A percentile compares a stretch with the other conserved stretches of the same genome.
Evolutionary conservation across 2,329 filamentous ascomycete species (phyloP).

Genomic region (Teratosphaeria nubilosa): DNA sequence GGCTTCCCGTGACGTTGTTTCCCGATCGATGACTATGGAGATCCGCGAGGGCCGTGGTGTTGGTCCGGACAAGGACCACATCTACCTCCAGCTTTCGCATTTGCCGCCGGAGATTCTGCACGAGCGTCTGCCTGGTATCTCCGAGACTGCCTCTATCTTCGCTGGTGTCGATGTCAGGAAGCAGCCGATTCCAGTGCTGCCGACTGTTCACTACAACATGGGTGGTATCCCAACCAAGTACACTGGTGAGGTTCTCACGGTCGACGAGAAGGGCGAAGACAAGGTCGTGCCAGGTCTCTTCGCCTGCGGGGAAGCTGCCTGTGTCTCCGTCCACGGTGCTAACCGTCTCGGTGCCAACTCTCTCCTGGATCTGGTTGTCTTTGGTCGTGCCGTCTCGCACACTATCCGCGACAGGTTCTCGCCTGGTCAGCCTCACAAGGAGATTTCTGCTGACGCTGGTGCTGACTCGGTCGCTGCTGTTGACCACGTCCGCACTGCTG

Average conservation of each 20-base stretch:
- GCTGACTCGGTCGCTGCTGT: slow-evolving; percentile 77
- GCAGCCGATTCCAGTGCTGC: slow-evolving; percentile 91
- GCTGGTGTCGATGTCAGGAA: slow-evolving; percentile 93
- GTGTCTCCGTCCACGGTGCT: slow-evolving; percentile 94
- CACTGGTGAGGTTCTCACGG: slow-evolving; percentile 87
- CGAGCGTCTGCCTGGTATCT: slow-evolving; percentile 96
- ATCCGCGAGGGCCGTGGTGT: slow-evolving; percentile 96
- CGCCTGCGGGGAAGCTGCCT: slow-evolving; percentile 93
- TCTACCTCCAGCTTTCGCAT: slow-evolving; percentile 96
- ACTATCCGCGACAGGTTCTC: slow-evolving; percentile 91
- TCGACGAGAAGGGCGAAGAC: slow-evolving; percentile 79
- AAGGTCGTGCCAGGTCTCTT: slow-evolving; percentile 90
- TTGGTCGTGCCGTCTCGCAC: slow-evolving; percentile 94
- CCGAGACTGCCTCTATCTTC: slow-evolving; percentile 95
- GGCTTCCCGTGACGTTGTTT: slow-evolving; percentile 90
- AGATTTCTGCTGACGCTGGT: slow-evolving; percentile 74
- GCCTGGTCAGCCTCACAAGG: slow-evolving; percentile 69
- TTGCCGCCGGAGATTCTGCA: slow-evolving; percentile 83
- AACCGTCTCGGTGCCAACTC: slow-evolving; percentile 98
- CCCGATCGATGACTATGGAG: slow-evolving; percentile 95
- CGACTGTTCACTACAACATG: slow-evolving; percentile 99
- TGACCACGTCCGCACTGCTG: slow-evolving; percentile 73
- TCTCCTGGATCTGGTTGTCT: slow-evolving; percentile 92
- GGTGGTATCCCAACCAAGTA: slow-evolving; percentile 96
- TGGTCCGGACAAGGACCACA: slow-evolving; percentile 93